Evolutionary conservation across 371 early-diverging fungal genomes (phyloP).

Genomic region (Rhizopus microsporus): DNA sequence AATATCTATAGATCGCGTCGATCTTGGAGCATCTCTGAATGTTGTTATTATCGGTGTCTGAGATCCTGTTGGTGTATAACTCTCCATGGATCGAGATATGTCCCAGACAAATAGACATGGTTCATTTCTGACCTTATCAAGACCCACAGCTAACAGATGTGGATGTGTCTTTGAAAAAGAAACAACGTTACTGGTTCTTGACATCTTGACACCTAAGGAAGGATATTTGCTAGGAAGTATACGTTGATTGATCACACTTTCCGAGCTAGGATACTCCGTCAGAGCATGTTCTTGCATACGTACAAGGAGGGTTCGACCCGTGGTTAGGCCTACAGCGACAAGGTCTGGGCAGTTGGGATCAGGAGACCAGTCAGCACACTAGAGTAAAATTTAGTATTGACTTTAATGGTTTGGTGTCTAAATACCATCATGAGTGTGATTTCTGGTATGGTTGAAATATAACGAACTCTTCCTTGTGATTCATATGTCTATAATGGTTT

Average conservation of each 20-base stretch:
- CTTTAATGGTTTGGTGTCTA: not conserved
- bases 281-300: constrained; percentile 54
- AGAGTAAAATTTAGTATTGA: not conserved
- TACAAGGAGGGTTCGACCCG: constrained; percentile 65
- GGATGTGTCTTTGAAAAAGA: constrained; percentile 67
- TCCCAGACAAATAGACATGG: constrained; percentile 80
- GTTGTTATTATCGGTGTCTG: constrained; percentile 29
- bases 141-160: constrained; percentile 64
- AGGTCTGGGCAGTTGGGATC: constrained; percentile 65
- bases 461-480: constrained; percentile 48
- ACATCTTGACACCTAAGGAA: constrained; percentile 55
- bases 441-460: constrained; percentile 64
- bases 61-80: constrained; percentile 35
- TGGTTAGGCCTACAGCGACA: constrained; percentile 72
- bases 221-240: constrained; percentile 48
- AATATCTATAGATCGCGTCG: constrained; percentile 11
- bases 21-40: constrained; percentile 1
- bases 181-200: constrained; percentile 75
- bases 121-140: constrained; percentile 78
- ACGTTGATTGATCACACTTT: constrained; percentile 18
- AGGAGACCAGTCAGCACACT: constrained; percentile 82
- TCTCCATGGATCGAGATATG: constrained; percentile 53
- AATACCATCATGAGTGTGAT: constrained; percentile 64
- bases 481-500: constrained; percentile 41
- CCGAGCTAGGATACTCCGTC: constrained; percentile 27